These are phyloP conservation scores for Boletellus deceptivus DNA, from an alignment of 1,284 basidiomycete genomes.

Conservation along the genomic window DNA sequence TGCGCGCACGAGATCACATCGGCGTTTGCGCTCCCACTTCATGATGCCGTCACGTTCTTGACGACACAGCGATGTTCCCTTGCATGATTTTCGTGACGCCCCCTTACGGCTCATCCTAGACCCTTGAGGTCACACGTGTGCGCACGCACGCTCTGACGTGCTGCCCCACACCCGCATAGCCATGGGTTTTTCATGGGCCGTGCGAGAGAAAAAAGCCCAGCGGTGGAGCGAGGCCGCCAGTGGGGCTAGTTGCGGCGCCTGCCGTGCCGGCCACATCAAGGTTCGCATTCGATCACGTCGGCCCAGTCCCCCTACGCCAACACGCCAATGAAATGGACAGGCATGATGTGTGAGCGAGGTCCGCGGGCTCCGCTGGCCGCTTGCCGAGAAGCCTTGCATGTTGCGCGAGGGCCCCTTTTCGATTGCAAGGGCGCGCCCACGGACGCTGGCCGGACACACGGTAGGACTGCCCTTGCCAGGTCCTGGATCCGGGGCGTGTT, in stretches of 20 bases:
- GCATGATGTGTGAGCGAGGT: constrained; percentile 1
- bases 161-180: constrained; percentile 24
- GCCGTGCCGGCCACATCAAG: too few relatives aligned
- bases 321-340: too few relatives aligned
- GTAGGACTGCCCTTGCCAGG: not conserved
- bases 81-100: not conserved
- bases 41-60: constrained; percentile 1
- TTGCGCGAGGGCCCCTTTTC: constrained; percentile 12
- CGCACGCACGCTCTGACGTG: constrained; percentile 10
- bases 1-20: not conserved
- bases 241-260: not conserved
- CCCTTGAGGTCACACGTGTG: not conserved
- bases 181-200: not conserved
- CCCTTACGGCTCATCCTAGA: not conserved
- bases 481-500: constrained; percentile 11
- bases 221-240: not conserved
- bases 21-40: not conserved
- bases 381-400: constrained; percentile 20
- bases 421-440: constrained; percentile 15
- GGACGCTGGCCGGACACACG: not conserved
- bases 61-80: not conserved
- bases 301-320: too few relatives aligned
- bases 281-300: too few relatives aligned
- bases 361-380: constrained; percentile 21
- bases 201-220: not conserved